Conservation (phyloP, 257 asterid genomes). For the Thymus mandschuricus region DNA sequence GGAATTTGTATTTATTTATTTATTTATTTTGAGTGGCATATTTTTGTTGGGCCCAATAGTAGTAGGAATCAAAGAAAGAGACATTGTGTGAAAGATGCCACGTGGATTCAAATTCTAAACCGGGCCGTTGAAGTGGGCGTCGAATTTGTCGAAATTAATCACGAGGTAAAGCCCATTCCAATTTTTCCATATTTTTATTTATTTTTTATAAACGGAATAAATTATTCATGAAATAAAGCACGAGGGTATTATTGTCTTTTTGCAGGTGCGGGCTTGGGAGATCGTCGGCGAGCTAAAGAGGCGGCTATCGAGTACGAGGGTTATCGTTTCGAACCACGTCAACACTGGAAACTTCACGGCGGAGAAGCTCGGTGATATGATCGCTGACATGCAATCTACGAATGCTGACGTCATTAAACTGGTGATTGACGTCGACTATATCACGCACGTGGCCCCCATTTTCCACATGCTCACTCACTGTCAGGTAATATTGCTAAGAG, state of each 20-base stretch:
- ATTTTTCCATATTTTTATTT: neutral
- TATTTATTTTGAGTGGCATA: neutral
- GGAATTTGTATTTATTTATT: neutral
- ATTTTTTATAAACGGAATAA: neutral
- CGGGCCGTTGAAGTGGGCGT: constrained; percentile 54
- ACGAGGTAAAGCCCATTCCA: constrained; percentile 39
- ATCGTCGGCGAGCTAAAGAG: constrained; percentile 46
- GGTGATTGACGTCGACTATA: constrained; percentile 55
- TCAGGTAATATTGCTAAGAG: constrained; percentile 42
- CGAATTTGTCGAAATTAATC: constrained; percentile 59
- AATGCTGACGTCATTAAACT: constrained; percentile 66
- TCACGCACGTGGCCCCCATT: constrained; percentile 65
- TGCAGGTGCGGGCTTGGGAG: constrained; percentile 46
- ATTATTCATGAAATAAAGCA: neutral
- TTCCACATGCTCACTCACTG: constrained; percentile 61
- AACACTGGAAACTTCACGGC: constrained; percentile 36
- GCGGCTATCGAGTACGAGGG: constrained; percentile 44
- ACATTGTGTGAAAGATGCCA: constrained; percentile 29
- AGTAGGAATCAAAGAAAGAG: constrained; percentile 24
- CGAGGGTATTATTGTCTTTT: neutral
- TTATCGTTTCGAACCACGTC: constrained; percentile 51
- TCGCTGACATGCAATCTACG: constrained; percentile 48
- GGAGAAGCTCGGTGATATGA: constrained; percentile 52
- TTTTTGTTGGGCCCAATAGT: constrained; percentile 37
- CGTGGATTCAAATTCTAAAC: constrained; percentile 44